A percentile compares a stretch with the other conserved stretches of the same genome.
These are phyloP conservation scores for Lotmaria passim DNA, from an alignment of 208 protist species.

Conservation along the genomic window DNA sequence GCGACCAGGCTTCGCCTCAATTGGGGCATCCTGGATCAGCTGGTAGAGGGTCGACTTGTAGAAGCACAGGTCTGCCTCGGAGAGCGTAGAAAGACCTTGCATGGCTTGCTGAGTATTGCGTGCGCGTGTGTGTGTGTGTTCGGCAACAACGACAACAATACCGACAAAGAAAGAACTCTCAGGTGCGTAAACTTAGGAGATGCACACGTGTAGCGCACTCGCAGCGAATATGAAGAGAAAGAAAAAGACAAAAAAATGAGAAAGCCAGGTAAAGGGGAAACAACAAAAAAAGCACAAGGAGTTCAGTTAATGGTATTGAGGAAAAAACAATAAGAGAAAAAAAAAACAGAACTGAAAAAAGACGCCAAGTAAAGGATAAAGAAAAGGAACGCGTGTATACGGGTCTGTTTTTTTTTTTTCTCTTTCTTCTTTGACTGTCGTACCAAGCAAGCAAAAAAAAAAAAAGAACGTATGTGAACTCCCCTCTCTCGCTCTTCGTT, in stretches of 20 bases:
- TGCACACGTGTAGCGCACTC: no score
- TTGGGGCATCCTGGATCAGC: slow-evolving; percentile 68
- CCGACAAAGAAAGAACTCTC: slow-evolving; percentile 1
- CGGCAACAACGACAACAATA: background rate
- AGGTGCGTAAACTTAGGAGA: no score
- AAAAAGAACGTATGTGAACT: no score
- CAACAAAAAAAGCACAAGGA: slow-evolving; percentile 5
- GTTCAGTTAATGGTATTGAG: background rate
- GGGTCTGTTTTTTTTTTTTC: background rate
- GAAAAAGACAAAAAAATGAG: slow-evolving; percentile 2
- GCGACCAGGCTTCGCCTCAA: slow-evolving; percentile 63
- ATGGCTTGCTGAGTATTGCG: background rate
- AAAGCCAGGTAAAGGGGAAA: no score
- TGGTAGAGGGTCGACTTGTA: slow-evolving; percentile 83
- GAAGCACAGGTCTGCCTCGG: slow-evolving; percentile 65
- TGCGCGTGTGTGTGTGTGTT: background rate
- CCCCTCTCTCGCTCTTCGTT: background rate
- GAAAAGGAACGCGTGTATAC: background rate
- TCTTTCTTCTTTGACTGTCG: background rate
- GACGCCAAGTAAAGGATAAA: background rate
- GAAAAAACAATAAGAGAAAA: background rate
- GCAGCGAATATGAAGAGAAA: slow-evolving; percentile 13
- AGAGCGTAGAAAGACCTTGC: slow-evolving; percentile 32
- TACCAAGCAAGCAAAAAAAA: no score
- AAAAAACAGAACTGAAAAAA: background rate